phyloP scores from a whole-genome alignment of 768 basidiomycete species.

The Hypsizygus marmoreus region DNA sequence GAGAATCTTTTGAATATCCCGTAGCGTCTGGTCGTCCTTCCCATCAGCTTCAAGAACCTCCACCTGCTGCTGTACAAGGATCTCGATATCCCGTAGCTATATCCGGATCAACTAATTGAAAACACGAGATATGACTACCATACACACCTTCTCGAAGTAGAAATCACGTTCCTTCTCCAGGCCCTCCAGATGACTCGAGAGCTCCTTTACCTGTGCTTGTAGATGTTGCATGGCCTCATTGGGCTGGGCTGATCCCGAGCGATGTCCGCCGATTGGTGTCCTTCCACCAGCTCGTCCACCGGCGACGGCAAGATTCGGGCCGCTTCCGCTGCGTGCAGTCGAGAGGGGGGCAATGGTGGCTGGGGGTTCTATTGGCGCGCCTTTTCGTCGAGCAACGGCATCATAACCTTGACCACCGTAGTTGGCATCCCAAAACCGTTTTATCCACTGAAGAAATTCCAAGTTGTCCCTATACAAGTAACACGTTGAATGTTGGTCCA shows the following conservation, averaged over 20 bases:
- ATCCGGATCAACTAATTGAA: neutral
- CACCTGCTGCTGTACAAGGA: constrained; percentile 81
- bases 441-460: constrained; percentile 97
- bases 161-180: constrained; percentile 98
- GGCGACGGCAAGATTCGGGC: constrained; percentile 19
- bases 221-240: constrained; percentile 68
- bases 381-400: constrained; percentile 77
- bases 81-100: constrained; percentile 94
- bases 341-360: constrained; percentile 75
- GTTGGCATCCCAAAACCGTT: constrained; percentile 93
- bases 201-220: constrained; percentile 78
- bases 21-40: constrained; percentile 61
- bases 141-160: constrained; percentile 92
- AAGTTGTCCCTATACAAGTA: constrained; percentile 78
- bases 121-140: neutral
- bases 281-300: constrained; percentile 60
- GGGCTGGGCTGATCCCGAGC: constrained; percentile 65
- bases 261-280: constrained; percentile 72
- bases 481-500: neutral
- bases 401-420: constrained; percentile 89
- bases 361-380: constrained; percentile 73
- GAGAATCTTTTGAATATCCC: constrained; percentile 87
- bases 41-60: constrained; percentile 61
- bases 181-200: constrained; percentile 81
- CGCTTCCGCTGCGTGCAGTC: constrained; percentile 38